phyloP scores from a whole-genome alignment of 768 basidiomycete genomes.

The Trametes coccinea region DNA sequence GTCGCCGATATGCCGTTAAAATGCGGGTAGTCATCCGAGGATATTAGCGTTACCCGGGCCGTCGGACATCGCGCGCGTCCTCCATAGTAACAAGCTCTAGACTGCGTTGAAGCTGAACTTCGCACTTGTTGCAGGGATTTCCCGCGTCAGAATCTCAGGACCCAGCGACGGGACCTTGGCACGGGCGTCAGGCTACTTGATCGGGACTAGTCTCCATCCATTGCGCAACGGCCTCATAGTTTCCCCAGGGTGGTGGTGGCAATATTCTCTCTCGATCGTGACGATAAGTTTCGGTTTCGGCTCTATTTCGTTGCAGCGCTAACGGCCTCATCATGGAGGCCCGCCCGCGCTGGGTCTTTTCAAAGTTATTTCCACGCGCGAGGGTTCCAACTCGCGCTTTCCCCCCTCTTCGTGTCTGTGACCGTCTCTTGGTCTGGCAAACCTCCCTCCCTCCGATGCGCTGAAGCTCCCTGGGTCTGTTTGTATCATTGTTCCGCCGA shows the following conservation, averaged over 20 bases:
- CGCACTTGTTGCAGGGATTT: slow-evolving; percentile 15
- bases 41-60: slow-evolving; percentile 15
- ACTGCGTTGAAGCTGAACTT: slow-evolving; percentile 14
- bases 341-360: slow-evolving; percentile 26
- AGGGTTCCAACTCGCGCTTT: slow-evolving; percentile 22
- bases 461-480: slow-evolving; percentile 29
- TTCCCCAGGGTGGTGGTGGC: slow-evolving; percentile 21
- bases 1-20: slow-evolving; percentile 15
- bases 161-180: slow-evolving; percentile 18
- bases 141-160: slow-evolving; percentile 17
- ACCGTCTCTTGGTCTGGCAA: slow-evolving; percentile 23
- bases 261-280: slow-evolving; percentile 23
- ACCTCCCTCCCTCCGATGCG: slow-evolving; percentile 25
- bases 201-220: slow-evolving; percentile 19
- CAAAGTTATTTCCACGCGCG: slow-evolving; percentile 22
- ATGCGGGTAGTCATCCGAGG: slow-evolving; percentile 17
- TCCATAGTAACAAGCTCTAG: slow-evolving; percentile 24
- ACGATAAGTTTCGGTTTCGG: slow-evolving; percentile 29
- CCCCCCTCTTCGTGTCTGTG: slow-evolving; percentile 21
- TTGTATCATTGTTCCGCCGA: slow-evolving; percentile 30
- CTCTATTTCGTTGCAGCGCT: slow-evolving; percentile 25
- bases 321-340: slow-evolving; percentile 26
- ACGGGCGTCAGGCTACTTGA: slow-evolving; percentile 17
- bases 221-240: slow-evolving; percentile 23
- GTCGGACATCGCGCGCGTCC: slow-evolving; percentile 19